Base-by-base conservation (phyloP, 805 yeast genomes). In the Candida saitoana region DNA sequence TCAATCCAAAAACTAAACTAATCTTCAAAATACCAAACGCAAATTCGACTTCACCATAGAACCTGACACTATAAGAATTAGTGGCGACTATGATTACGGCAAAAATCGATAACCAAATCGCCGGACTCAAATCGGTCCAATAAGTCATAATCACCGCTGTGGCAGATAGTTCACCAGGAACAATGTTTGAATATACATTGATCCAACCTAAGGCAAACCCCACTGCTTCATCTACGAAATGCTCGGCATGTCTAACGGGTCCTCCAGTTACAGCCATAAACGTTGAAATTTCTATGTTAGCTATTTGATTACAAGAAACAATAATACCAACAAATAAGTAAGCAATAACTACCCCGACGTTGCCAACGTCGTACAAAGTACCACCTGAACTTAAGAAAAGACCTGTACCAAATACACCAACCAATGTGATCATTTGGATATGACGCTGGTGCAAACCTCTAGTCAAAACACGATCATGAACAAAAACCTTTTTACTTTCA, bases 331-430 rank as follows among this genome's bases (percentile, higher is more conserved):
- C 69, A 41, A 78, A 55, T 6, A 65, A 47, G 48, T 72, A 79
- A 38, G 76, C 70, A 34, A 79, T 60, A 34, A 79, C 57, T 52
- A 78, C 56, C 3, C 80, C 69, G 3, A 74, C 77, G 9, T 51
- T 51, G 5, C 60, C 60, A 18, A 78, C 80, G 8, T 49, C 60
- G 20, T 67, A 64, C 40, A 79, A 61, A 8, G 80, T 66, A 32
- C 67, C 68, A 16, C 82, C 81, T 0, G 77, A 64, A 30, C 80
- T 76, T 27, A 80, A 64, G 54, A 77, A 80, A 24, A 80, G 61
- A 50, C 85, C 85, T 22, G 74, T 69, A 42, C 74, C 76, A 48
- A 70, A 59, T 9, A 55, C 52, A 17, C 57, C 56, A 11, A 52
- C 59, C 17, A 59, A 45, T 17, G 59, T 45, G 14, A 58, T 42